Base-by-base conservation (phyloP, 768 basidiomycete genomes). In the Agaricus subrufescens region DNA sequence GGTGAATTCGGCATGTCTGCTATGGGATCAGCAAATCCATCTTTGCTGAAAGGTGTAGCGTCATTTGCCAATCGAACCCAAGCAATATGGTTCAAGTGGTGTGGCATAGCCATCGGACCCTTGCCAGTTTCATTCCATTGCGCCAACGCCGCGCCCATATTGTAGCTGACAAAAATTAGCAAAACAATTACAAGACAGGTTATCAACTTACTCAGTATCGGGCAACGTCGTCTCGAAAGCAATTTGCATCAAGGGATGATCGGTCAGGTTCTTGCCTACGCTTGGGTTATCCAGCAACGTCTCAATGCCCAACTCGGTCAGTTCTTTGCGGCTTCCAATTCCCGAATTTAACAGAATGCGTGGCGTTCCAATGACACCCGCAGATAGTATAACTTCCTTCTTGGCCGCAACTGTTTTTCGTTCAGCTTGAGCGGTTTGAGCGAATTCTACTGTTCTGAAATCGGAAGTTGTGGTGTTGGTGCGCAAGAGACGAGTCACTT, bases 261-360 rank as follows among this genome's bases (percentile, higher is more conserved):
- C 31, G 5, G 31, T 31, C 31, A 31, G 10, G 10, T 68, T 68
- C 52, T 58, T 62, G 8, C 67, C 64, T 12, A 68, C 62, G 29
- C 46, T 50, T 1, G 63, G 62, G 25, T 60, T 61, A 29, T 66
- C 34, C 23, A 68, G 46, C 3, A 61, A 25, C 4, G 59, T 43
- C 25, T 46, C 48, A 14, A 65, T 63, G 2, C 54, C 59, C 3
- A 62, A 38, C 8, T 39, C 45, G 12, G 48, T 38, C 4, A 67
- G 59, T 25, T 61, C 60, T 1, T 46, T 29, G 4, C 30, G 30
- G 26, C 60, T 40, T 7, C 64, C 63, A 19, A 68, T 63, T 12
- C 67, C 67, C 11, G 67, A 66, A 4, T 64, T 60, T 19, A 60
- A 50, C 9, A 65, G 57, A 23, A 68, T 57, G 19, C 66, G 65